Base-by-base conservation (phyloP, 306 rosid genomes). In the Fragaria ananassa region DNA sequence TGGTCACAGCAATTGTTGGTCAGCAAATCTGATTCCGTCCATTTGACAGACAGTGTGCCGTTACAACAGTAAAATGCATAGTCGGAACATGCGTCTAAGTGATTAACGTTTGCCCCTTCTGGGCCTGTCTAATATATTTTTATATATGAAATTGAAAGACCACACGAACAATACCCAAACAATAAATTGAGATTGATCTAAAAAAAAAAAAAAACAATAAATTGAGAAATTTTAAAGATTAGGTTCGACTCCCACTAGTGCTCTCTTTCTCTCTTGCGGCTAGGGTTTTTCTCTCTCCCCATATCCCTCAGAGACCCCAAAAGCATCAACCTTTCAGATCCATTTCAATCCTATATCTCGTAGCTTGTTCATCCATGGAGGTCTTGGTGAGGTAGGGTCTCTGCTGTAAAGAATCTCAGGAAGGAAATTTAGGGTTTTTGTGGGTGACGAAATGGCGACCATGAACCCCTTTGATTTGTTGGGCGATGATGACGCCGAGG, bases 401-500 rank as follows among this genome's bases (percentile, higher is more conserved):
- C 61, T 74, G 44, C 45, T 42, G 10, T 42, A 2, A 42, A 81
- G 70, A 47, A 68, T 84, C 61, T 45, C 68, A 64, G 63, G 47
- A 65, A 21, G 66, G 17, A 45, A 46, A 14, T 49, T 77, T 69
- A 10, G 75, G 73, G 35, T 47, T 70, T 83, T 75, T 64, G 63
- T 53, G 50, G 66, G 79, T 19, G 78, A 3, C n/a, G 41, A 65
- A 73, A 93, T 95, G 99, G 88, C 97, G 74, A 89, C 93, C 78
- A 67, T 44, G 86, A 95, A 95, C 85, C 97, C 97, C 0, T 95
- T 95, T 45, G 99, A 84, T 88, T 90, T 95, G 89, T 75, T 95
- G 88, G 96, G 90, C 5, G 97, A 90, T 50, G 91, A 82, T 12
- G 99, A 95, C 21, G 93, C 97, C 4, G 99, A 95, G 79, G 99